Base-by-base conservation (phyloP, 2,329 filamentous ascomycete species). In the Phymatotrichopsis omnivora region DNA sequence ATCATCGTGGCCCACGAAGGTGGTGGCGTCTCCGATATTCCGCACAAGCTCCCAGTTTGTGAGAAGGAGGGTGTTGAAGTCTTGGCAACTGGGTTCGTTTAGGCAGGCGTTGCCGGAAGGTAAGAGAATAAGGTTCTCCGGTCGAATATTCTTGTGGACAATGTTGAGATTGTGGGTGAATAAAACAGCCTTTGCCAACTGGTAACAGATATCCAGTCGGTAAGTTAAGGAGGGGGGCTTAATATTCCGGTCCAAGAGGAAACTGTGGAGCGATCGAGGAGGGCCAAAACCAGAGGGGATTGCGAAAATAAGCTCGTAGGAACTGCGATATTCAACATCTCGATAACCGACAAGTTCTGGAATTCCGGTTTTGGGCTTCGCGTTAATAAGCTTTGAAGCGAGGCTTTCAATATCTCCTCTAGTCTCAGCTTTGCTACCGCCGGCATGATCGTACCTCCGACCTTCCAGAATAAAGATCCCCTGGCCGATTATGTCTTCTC, bases 141-240 rank as follows among this genome's bases (percentile, higher is more conserved):
- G 60, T 7, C 61, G 57, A 25, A 64, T 60, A 29, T 59, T 60
- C 37, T 65, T 65, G 48, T 64, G 62, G 0, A 64, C 62, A 34
- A 64, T 60, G 1, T 51, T 49, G 4, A 48, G 29, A 1, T 52
- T 53, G 41, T 63, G 61, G 5, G 63, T 46, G 36, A 53, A 63
- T 14, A 55, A 50, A 0, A 64, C 47, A 8, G 60, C 56, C 16
- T 43, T 55, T 1, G 59, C 56, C 7, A 65, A 16, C 24, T 40
- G 27, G 25, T 40, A 23, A n/a, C 37, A 40, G 27, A 31, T 17
- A 20, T 22, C 24, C 24, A 40, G 32, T 40, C 37, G 27, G 14
- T 27, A 16, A 16, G 37, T 40, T 12, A 40, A 30, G 1, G 37
- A 40, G 8, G 37, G 37, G 12, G 19, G 10, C 24, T 29, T 16